These are phyloP conservation scores for Dryas drummondii DNA, from an alignment of 306 rosid genomes.

Conservation along the genomic window DNA sequence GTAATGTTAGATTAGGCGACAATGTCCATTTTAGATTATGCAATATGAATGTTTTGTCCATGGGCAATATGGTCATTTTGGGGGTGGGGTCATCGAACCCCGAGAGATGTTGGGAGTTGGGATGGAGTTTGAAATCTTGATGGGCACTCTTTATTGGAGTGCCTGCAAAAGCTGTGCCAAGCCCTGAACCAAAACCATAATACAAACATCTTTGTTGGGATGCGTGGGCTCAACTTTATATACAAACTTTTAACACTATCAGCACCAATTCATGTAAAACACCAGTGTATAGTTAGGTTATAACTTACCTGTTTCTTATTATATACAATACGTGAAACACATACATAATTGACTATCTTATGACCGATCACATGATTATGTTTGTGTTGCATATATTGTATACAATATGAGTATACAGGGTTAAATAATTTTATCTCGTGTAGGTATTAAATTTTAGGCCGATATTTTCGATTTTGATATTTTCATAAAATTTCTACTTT, in stretches of 20 bases:
- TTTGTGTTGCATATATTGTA: no score
- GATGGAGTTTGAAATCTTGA: not conserved
- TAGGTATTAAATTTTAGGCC: no score
- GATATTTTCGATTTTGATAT: no score
- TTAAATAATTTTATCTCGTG: no score
- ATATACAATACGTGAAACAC: no score
- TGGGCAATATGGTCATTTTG: slow-evolving; percentile 15
- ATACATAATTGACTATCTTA: no score
- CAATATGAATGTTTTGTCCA: not conserved
- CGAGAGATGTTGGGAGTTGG: not conserved
- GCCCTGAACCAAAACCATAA: not conserved
- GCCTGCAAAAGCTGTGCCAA: not conserved
- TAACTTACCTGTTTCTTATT: no score
- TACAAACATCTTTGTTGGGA: not conserved
- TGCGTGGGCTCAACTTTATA: not conserved
- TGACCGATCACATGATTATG: no score
- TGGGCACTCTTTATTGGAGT: not conserved
- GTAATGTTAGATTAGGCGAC: not conserved
- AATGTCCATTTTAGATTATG: not conserved
- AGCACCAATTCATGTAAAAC: not conserved
- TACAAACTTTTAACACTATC: no score
- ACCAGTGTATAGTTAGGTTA: not conserved
- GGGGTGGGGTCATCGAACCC: not conserved
- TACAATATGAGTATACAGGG: no score
- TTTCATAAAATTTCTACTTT: no score